phyloP scores from a whole-genome alignment of 1,284 basidiomycete genomes.

The Cryptococcus maquisensis region DNA sequence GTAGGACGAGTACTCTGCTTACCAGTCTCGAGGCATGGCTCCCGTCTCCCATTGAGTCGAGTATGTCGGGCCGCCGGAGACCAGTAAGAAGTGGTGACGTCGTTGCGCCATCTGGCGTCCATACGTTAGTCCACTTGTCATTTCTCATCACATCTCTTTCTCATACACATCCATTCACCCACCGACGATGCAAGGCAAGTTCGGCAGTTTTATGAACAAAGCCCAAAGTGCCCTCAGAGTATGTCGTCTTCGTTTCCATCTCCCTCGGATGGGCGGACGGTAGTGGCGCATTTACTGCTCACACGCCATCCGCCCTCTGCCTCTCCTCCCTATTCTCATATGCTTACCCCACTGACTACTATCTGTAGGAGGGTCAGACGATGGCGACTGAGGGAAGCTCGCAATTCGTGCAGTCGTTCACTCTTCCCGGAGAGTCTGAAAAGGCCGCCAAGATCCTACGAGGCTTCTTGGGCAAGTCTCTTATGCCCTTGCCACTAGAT shows the following conservation, averaged over 20 bases:
- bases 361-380: slow-evolving; percentile 31
- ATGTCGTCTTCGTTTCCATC: background rate
- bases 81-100: background rate
- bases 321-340: too few relatives aligned
- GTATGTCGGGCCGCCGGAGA: too few relatives aligned
- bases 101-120: too few relatives aligned
- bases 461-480: slow-evolving; percentile 72
- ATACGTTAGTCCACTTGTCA: background rate
- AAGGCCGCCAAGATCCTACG: slow-evolving; percentile 87
- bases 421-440: slow-evolving; percentile 78
- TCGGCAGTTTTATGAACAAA: slow-evolving; percentile 12
- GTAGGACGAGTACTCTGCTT: too few relatives aligned
- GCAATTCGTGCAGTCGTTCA: slow-evolving; percentile 74
- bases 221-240: slow-evolving; percentile 18
- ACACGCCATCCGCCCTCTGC: background rate
- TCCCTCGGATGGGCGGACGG: background rate
- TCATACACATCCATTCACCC: background rate
- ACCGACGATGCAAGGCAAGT: slow-evolving; percentile 15
- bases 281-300: background rate
- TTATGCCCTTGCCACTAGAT: background rate
- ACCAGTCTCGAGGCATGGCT: too few relatives aligned
- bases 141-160: background rate
- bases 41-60: too few relatives aligned
- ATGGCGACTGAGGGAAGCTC: slow-evolving; percentile 39
- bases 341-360: background rate